These are phyloP conservation scores for Flaveria floridana DNA, from an alignment of 140 eudicot genomes.

Conservation along the genomic window DNA sequence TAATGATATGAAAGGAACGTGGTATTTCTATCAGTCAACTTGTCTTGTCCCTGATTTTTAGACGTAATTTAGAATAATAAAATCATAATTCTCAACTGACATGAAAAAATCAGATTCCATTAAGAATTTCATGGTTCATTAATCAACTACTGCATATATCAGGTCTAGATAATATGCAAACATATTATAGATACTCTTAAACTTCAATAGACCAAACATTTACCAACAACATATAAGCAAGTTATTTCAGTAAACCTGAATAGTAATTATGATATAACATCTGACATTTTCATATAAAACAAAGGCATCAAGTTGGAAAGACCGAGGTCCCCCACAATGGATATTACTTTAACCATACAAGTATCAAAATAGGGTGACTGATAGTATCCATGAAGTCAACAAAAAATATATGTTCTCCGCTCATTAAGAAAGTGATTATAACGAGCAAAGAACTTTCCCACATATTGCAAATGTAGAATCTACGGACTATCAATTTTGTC, in stretches of 20 bases:
- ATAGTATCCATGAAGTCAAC: constrained; percentile 6
- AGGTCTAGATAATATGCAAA: constrained; percentile 6
- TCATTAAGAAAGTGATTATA: neutral
- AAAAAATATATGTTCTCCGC: neutral
- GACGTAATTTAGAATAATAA: neutral
- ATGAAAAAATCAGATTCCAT: neutral
- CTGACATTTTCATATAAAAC: neutral
- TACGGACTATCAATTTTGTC: constrained; percentile 21
- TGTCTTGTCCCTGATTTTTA: constrained; percentile 11
- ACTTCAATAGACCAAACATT: too few relatives aligned
- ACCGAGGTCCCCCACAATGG: neutral
- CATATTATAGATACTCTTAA: too few relatives aligned
- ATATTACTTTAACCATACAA: neutral
- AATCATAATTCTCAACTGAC: constrained; percentile 2
- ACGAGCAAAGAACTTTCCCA: constrained; percentile 13
- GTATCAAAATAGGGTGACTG: neutral
- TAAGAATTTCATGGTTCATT: constrained; percentile 4
- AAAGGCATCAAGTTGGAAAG: constrained; percentile 1
- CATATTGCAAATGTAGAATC: constrained; percentile 6
- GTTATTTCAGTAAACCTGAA: constrained; percentile 5
- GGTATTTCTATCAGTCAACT: constrained; percentile 12
- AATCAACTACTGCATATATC: neutral
- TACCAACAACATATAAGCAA: constrained; percentile 1
- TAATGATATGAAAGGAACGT: neutral
- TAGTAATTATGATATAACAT: neutral